Conservation (phyloP, 768 basidiomycete genomes). For the Tulasnella sp. region DNA sequence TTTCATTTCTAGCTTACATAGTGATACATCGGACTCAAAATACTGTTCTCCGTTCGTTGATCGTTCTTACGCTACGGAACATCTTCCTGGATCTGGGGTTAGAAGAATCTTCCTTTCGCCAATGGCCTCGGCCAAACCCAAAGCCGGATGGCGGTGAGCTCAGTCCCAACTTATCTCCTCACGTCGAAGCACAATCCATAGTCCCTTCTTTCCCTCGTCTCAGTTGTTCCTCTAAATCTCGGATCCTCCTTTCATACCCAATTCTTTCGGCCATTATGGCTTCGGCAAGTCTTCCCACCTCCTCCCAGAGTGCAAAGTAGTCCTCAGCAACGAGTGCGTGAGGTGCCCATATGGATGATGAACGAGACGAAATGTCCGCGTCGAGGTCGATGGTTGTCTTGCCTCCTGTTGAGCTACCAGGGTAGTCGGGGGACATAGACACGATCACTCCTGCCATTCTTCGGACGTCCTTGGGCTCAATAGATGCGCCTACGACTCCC, state of each 20-base stretch:
- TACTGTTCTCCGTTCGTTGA: too few species aligned
- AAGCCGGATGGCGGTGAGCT: too few species aligned
- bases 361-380: not conserved
- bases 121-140: too few species aligned
- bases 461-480: not conserved
- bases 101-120: too few species aligned
- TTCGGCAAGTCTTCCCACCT: not conserved
- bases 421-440: not conserved
- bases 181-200: not conserved
- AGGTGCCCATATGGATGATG: not conserved
- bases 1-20: too few species aligned
- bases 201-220: not conserved
- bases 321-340: not conserved
- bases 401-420: not conserved
- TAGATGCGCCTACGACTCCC: not conserved
- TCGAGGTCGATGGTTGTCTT: not conserved
- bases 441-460: not conserved
- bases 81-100: too few species aligned
- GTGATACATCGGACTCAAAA: too few species aligned
- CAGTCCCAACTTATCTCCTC: too few species aligned
- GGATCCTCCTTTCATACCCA: not conserved
- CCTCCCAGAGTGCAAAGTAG: not conserved
- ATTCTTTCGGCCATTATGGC: not conserved
- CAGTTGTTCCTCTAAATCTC: not conserved
- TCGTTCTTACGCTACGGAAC: too few species aligned